Conservation (phyloP, 2,329 filamentous ascomycete species). For the Aureobasidium subglaciale region DNA sequence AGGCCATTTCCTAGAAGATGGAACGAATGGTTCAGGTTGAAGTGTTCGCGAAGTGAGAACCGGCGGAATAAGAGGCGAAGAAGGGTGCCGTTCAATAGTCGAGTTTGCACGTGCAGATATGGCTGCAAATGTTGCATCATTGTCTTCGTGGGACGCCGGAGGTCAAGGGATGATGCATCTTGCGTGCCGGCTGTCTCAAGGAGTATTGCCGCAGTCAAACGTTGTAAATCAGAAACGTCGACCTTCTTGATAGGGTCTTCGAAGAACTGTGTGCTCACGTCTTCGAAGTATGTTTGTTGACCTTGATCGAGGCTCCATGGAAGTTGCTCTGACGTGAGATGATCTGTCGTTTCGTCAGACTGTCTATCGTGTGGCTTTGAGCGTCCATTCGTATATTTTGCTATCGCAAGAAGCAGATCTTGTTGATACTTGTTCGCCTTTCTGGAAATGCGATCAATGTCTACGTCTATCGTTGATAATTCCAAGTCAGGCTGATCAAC, state of each 20-base stretch:
- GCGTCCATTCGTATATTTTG: background rate
- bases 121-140: constrained; percentile 1
- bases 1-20: constrained; percentile 78
- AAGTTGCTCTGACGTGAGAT: background rate
- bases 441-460: constrained; percentile 5
- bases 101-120: constrained; percentile 59
- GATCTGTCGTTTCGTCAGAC: background rate
- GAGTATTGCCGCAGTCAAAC: background rate
- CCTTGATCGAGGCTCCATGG: constrained; percentile 53
- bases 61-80: constrained; percentile 69
- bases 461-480: background rate
- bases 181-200: background rate
- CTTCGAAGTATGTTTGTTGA: constrained; percentile 36
- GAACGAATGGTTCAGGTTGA: constrained; percentile 69
- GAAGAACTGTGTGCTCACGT: background rate
- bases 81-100: constrained; percentile 68
- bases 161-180: background rate
- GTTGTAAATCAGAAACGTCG: background rate
- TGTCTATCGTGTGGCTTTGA: background rate
- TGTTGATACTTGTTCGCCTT: constrained; percentile 16
- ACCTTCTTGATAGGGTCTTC: background rate
- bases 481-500: background rate
- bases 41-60: constrained; percentile 64
- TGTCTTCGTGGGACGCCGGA: background rate
- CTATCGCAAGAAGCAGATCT: constrained; percentile 12